A percentile compares a stretch with the other conserved stretches of the same genome.
Evolutionary conservation across 768 basidiomycete species (phyloP).

Genomic region (Calocybe indica): DNA sequence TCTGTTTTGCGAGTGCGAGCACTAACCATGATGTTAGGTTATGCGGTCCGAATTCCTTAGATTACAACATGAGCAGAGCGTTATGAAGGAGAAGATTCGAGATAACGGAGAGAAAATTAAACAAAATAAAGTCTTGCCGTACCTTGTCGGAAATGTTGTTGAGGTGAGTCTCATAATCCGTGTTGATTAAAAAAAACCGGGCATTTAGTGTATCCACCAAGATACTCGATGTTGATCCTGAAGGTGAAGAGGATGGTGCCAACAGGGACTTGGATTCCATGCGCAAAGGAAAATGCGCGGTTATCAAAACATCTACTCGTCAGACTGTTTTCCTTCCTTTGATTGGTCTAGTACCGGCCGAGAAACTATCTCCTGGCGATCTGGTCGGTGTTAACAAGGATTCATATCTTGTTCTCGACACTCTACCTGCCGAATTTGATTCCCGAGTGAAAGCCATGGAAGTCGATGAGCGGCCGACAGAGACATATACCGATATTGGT

Average conservation of each 20-base stretch:
- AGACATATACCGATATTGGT: constrained; percentile 96
- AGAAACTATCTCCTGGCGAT: constrained; percentile 85
- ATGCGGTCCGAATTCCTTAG: constrained; percentile 94
- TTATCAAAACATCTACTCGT: constrained; percentile 97
- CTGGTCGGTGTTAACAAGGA: constrained; percentile 99
- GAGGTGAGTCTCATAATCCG: constrained; percentile 54
- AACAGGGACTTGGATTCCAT: constrained; percentile 93
- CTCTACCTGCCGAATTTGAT: constrained; percentile 94
- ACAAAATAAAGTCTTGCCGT: constrained; percentile 98
- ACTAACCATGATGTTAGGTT: constrained; percentile 49
- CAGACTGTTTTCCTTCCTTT: constrained; percentile 98
- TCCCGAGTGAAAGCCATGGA: constrained; percentile 99
- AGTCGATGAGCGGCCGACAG: constrained; percentile 96
- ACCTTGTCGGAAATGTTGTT: constrained; percentile 95
- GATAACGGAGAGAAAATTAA: constrained; percentile 98
- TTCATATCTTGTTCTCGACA: constrained; percentile 95
- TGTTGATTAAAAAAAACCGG: constrained; percentile 3
- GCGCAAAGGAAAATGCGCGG: constrained; percentile 96
- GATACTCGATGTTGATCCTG: constrained; percentile 94
- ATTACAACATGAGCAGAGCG: constrained; percentile 87
- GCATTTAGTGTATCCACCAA: constrained; percentile 22
- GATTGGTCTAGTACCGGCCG: constrained; percentile 93
- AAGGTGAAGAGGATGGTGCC: constrained; percentile 92
- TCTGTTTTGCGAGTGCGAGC: not conserved
- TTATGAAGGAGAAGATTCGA: constrained; percentile 98